Conservation (phyloP, 2,329 filamentous ascomycete species). For the Nothophoma quercina region DNA sequence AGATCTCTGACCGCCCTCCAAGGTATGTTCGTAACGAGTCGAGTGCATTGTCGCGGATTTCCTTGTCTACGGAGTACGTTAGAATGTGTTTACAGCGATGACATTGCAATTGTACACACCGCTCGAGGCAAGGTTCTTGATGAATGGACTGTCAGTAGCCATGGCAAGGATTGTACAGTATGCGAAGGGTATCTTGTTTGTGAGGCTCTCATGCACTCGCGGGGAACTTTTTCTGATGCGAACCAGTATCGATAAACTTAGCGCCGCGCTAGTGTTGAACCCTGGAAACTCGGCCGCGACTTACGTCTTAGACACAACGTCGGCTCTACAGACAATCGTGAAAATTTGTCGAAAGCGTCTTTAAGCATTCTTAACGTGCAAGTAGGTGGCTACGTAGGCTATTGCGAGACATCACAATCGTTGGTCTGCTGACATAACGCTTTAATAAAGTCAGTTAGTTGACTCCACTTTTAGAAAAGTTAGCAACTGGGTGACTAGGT, state of each 20-base stretch:
- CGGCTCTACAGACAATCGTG: too few relatives aligned
- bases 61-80: slow-evolving; percentile 68
- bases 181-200: neutral
- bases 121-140: slow-evolving; percentile 84
- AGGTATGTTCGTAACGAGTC: slow-evolving; percentile 81
- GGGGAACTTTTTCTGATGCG: slow-evolving; percentile 20
- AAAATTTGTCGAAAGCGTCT: too few relatives aligned
- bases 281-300: neutral
- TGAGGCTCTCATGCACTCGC: slow-evolving; percentile 1
- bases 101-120: slow-evolving; percentile 63
- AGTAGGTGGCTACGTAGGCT: too few relatives aligned
- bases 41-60: slow-evolving; percentile 78
- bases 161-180: neutral
- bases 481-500: too few relatives aligned
- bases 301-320: too few relatives aligned
- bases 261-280: neutral
- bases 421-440: too few relatives aligned
- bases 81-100: neutral
- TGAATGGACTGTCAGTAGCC: slow-evolving; percentile 67
- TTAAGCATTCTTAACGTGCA: too few relatives aligned
- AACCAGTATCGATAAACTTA: slow-evolving; percentile 17
- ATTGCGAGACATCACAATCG: too few relatives aligned
- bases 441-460: too few relatives aligned
- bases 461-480: too few relatives aligned
- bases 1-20: slow-evolving; percentile 66